Percentiles rank a stretch among this genome's conserved stretches.
Conservation (phyloP, 106 monocot species). For the Cymbidium sinense region DNA sequence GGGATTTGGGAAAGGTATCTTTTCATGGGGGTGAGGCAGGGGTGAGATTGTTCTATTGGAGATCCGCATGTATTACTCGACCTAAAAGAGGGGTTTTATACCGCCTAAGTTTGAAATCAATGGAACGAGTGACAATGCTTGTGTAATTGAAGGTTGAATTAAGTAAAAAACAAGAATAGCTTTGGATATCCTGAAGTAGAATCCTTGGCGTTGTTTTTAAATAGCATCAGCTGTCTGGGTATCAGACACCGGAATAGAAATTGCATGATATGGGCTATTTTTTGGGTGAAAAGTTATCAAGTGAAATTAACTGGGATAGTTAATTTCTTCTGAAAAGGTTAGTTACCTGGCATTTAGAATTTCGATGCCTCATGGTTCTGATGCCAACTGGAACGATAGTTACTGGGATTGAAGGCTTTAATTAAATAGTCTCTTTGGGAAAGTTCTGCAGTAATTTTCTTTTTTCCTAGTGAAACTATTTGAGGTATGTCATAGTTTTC, state of each 20-base stretch:
- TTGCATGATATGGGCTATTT: too few relatives aligned
- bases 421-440: neutral
- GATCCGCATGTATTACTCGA: neutral
- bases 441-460: neutral
- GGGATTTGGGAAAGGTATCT: neutral
- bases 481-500: neutral
- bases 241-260: too few relatives aligned
- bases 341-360: neutral
- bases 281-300: too few relatives aligned
- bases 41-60: neutral
- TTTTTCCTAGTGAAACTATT: neutral
- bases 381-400: neutral
- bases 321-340: neutral
- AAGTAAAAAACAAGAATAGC: neutral
- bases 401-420: neutral
- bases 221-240: too few relatives aligned
- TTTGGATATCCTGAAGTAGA: neutral
- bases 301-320: too few relatives aligned
- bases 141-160: neutral
- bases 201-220: too few relatives aligned
- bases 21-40: neutral
- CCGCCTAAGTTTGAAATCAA: neutral
- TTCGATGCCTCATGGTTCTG: neutral
- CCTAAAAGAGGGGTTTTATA: neutral
- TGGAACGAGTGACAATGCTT: neutral